Evolutionary conservation across 2,329 filamentous ascomycete species (phyloP), one percentile per base, ranked within the genome.

Genomic region (Fusarium vanettenii): DNA sequence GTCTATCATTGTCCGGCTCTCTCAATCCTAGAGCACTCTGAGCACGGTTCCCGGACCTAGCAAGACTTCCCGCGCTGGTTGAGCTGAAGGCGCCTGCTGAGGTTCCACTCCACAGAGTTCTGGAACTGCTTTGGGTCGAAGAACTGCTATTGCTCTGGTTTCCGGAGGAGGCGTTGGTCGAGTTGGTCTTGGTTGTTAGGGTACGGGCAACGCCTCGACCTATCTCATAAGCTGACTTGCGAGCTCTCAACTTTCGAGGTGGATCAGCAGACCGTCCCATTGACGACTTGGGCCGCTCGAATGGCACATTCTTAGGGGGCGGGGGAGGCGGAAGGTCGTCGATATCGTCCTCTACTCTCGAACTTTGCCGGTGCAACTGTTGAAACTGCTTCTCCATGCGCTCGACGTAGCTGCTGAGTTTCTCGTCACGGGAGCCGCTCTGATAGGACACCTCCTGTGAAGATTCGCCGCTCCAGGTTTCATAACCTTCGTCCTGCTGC

Each of bases 31-130:
- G 83, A 4, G 91, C 90, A 79, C 92, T 94, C 73, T 91, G 90
- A 18, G 92, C 88, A 71, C 92, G 80, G 75, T 87, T 83, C 79
- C 92, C 93, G 79, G 94, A 93, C 71, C 95, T 91, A 33, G 95
- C 95, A 74, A 97, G 91, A 83, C 96, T 98, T 64, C 95, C 97
- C 18, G 97, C 97, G 83, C 97, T 98, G 18, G 97, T 98, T 60
- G 95, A 94, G 82, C 96, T 98, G 83, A 98, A 95, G 14, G 90
- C 96, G 60, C 95, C 92, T 1, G 97, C 97, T 63, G 97, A 98
- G 62, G 91, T 89, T 4, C 96, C 97, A 81, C 96, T 98, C 96
- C 98, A 98, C 50, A 99, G 83, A 79, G 94, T 98, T 77, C 93
- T 91, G 76, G 92, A 92, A 18, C 95, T 98, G 81, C 91, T 92